Conservation (phyloP, 345 rosid genomes). For the Bruguiera parviflora region DNA sequence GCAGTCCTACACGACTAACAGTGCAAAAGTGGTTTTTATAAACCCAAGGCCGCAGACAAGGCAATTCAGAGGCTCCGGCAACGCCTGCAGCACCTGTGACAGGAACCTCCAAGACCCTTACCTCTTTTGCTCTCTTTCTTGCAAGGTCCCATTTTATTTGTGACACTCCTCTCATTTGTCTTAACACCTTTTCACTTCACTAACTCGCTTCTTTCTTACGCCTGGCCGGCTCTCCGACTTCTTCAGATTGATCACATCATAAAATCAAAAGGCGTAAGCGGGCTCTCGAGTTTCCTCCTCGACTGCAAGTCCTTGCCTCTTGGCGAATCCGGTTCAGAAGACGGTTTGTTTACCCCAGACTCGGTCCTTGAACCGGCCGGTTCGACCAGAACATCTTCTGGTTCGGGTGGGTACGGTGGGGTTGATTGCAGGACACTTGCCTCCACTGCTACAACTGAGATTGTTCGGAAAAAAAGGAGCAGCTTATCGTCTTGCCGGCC, state of each 20-base stretch:
- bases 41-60: constrained; percentile 71
- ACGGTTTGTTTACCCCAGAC: constrained; percentile 52
- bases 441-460: constrained; percentile 64
- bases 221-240: not conserved
- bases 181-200: not conserved
- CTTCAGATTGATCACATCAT: constrained; percentile 55
- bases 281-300: constrained; percentile 52
- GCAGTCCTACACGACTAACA: constrained; percentile 77
- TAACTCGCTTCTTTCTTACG: constrained; percentile 10
- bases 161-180: constrained; percentile 28
- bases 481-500: constrained; percentile 52
- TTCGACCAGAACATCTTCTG: constrained; percentile 56
- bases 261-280: constrained; percentile 41
- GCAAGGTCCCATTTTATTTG: constrained; percentile 62
- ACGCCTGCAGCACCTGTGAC: constrained; percentile 63
- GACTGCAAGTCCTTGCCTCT: constrained; percentile 62
- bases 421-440: constrained; percentile 48
- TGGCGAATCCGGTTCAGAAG: constrained; percentile 49
- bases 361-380: constrained; percentile 58
- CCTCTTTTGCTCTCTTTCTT: constrained; percentile 73
- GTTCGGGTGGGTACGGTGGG: constrained; percentile 51
- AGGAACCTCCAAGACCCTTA: constrained; percentile 67
- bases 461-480: constrained; percentile 79
- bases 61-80: constrained; percentile 63
- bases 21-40: constrained; percentile 78